Evolutionary conservation across 179 eudicot species (phyloP).

Genomic region (Beta corolliflora): DNA sequence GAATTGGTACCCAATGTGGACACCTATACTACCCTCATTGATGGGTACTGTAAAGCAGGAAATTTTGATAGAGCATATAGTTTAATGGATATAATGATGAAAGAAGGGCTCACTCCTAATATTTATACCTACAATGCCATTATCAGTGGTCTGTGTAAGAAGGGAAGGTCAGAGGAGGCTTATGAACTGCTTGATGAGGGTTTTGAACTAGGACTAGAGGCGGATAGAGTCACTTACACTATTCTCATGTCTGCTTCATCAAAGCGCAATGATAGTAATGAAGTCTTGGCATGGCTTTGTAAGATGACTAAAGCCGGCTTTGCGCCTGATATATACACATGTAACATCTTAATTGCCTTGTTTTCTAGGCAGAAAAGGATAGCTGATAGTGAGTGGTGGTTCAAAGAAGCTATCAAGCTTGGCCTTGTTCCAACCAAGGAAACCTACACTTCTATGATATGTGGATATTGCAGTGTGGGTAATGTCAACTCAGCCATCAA

Average conservation of each 20-base stretch:
- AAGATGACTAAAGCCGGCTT: slow-evolving; percentile 72
- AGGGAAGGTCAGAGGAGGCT: slow-evolving; percentile 68
- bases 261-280: slow-evolving; percentile 44
- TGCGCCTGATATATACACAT: slow-evolving; percentile 61
- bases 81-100: slow-evolving; percentile 53
- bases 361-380: slow-evolving; percentile 60
- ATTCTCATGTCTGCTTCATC: slow-evolving; percentile 70
- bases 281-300: slow-evolving; percentile 51
- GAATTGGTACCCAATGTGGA: slow-evolving; percentile 71
- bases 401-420: slow-evolving; percentile 53
- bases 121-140: slow-evolving; percentile 74
- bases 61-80: slow-evolving; percentile 70
- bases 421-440: slow-evolving; percentile 72
- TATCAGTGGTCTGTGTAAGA: slow-evolving; percentile 63
- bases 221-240: slow-evolving; percentile 77
- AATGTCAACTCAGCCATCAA: slow-evolving; percentile 45
- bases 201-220: slow-evolving; percentile 43
- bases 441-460: slow-evolving; percentile 84
- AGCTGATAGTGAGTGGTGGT: slow-evolving; percentile 64
- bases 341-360: slow-evolving; percentile 63
- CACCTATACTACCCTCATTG: slow-evolving; percentile 72
- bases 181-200: slow-evolving; percentile 47
- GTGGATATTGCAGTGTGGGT: slow-evolving; percentile 67
- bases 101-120: slow-evolving; percentile 49
- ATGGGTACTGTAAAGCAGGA: slow-evolving; percentile 74